Evolutionary conservation across 2,329 filamentous ascomycete species (phyloP).

Genomic region (Chaetomium globosum): DNA sequence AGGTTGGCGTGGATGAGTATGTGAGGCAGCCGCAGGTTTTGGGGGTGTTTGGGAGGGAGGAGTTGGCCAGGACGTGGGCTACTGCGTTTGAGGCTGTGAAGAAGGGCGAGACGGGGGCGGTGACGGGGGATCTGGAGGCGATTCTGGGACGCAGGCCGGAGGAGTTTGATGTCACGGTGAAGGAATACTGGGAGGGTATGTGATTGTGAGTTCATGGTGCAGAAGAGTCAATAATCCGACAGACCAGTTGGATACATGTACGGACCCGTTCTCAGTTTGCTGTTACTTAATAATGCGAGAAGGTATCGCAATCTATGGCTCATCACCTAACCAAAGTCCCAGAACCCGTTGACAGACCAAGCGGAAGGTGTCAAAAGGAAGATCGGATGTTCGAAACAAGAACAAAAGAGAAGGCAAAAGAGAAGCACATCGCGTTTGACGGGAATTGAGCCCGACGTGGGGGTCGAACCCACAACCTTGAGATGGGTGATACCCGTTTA

Average conservation of each 20-base stretch:
- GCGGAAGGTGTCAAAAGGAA: no score
- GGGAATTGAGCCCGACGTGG: slow-evolving; percentile 5
- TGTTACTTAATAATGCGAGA: no score
- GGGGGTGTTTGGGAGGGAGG: slow-evolving; percentile 37
- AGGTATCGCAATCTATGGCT: no score
- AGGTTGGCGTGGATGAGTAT: slow-evolving; percentile 49
- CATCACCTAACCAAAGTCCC: no score
- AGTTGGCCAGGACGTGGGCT: slow-evolving; percentile 50
- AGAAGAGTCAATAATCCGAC: no score
- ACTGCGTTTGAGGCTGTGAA: slow-evolving; percentile 52
- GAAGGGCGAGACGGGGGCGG: slow-evolving; percentile 48
- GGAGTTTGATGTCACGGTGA: slow-evolving; percentile 44
- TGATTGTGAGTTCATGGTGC: no score
- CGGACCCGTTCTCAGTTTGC: no score
- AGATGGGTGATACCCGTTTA: background rate
- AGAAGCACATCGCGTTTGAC: background rate
- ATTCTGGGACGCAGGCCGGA: slow-evolving; percentile 49
- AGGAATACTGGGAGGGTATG: background rate
- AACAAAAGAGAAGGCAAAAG: background rate
- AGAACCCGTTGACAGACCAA: no score
- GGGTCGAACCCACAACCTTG: slow-evolving; percentile 6
- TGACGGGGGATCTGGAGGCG: slow-evolving; percentile 45
- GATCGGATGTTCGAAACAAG: no score
- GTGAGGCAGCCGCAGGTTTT: slow-evolving; percentile 43
- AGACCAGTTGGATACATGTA: no score